These are phyloP conservation scores for Anisogramma anomala DNA, from an alignment of 2,329 filamentous ascomycete species.

Conservation along the genomic window DNA sequence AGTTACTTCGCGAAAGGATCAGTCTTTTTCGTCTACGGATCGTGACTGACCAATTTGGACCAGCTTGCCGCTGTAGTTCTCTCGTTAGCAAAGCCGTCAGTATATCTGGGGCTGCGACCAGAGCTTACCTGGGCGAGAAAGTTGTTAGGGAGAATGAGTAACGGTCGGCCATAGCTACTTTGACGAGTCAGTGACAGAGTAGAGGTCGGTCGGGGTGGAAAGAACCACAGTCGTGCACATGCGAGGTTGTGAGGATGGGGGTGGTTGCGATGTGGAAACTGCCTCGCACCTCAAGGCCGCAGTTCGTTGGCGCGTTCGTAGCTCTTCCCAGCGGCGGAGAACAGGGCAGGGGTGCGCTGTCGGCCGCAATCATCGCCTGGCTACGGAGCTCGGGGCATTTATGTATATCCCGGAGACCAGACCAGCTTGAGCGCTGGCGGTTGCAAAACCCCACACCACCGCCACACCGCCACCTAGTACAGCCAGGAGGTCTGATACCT, in stretches of 20 bases:
- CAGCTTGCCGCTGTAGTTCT: slow-evolving; percentile 71
- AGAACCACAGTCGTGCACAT: not conserved
- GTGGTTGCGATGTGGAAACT: too few species aligned
- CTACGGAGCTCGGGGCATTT: too few species aligned
- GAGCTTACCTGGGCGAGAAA: slow-evolving; percentile 90
- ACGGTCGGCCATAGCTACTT: slow-evolving; percentile 73
- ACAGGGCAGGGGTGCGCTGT: not conserved
- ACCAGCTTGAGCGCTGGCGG: too few species aligned
- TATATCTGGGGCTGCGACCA: slow-evolving; percentile 9
- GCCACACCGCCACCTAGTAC: too few species aligned
- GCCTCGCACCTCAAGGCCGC: too few species aligned
- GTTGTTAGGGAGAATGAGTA: slow-evolving; percentile 99
- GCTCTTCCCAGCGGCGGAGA: not conserved
- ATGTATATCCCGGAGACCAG: too few species aligned
- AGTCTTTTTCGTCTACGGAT: slow-evolving; percentile 27
- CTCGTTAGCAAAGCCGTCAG: slow-evolving; percentile 18
- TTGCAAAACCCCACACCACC: too few species aligned
- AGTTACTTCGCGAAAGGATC: slow-evolving; percentile 3
- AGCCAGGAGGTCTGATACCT: too few species aligned
- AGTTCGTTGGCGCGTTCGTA: slow-evolving; percentile 3
- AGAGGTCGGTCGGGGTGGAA: not conserved
- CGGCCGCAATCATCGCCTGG: not conserved
- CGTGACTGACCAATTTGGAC: slow-evolving; percentile 73
- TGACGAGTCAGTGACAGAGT: not conserved
- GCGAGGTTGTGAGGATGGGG: too few species aligned